phyloP scores from a whole-genome alignment of 2,329 filamentous ascomycete species.

The Claviceps capensis region DNA sequence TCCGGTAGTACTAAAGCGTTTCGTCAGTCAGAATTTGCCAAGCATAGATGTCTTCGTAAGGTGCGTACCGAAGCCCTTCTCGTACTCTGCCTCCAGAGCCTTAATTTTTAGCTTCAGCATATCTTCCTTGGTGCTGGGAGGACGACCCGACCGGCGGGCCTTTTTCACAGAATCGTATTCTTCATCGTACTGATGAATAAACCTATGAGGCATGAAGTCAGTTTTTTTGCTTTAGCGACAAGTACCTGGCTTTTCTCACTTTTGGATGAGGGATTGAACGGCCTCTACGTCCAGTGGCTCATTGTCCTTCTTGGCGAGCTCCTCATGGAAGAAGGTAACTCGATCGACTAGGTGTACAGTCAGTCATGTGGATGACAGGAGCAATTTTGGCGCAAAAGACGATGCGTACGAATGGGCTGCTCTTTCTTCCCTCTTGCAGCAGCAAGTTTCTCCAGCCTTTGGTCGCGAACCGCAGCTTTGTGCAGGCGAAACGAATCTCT shows the following conservation, averaged over 20 bases:
- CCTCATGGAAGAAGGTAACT: conserved; percentile 54
- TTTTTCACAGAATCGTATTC: conserved; percentile 54
- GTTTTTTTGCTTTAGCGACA: conserved; percentile 5
- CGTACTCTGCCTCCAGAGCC: conserved; percentile 64
- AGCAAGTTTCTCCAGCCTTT: conserved; percentile 62
- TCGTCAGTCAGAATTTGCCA: conserved; percentile 6
- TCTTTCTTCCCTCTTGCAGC: conserved; percentile 60
- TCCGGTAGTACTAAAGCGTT: conserved; percentile 52
- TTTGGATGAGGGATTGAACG: conserved; percentile 47
- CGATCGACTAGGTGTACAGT: conserved; percentile 20
- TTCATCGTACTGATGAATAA: conserved; percentile 55
- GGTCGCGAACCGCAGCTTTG: conserved; percentile 66
- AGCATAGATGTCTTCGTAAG: neutral
- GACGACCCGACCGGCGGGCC: conserved; percentile 62
- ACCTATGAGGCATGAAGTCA: conserved; percentile 28
- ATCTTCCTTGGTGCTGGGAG: conserved; percentile 64
- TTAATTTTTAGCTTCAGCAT: conserved; percentile 58
- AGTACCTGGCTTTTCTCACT: conserved; percentile 28
- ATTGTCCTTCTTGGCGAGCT: conserved; percentile 34
- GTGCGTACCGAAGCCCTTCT: conserved; percentile 63
- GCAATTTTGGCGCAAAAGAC: neutral
- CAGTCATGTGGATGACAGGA: conserved; percentile 2
- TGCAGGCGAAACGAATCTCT: conserved; percentile 73
- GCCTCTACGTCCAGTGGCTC: conserved; percentile 38
- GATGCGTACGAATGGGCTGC: conserved; percentile 50